Evolutionary conservation across 2,329 filamentous ascomycete species (phyloP), one percentile per base, ranked within the genome.

Genomic region (Ceratocystis diversiconidia): DNA sequence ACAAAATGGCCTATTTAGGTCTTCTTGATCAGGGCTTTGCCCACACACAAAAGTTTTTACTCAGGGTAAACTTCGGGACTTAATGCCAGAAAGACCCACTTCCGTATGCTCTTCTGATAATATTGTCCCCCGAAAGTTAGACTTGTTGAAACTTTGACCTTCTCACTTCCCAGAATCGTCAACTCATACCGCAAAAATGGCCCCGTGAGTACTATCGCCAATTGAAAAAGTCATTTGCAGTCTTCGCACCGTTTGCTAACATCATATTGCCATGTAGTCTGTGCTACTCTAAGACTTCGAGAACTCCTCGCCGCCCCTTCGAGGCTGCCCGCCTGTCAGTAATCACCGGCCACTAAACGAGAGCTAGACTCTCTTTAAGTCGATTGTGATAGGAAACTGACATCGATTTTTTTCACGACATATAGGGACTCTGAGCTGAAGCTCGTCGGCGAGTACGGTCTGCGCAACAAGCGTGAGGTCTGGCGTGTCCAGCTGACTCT

Each of bases 251-350:
- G 5, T 55, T 22, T 69, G 65, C 70, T 71, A 65, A 71, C 67
- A 59, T 57, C 43, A 12, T 22, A 41, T 22, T n/a, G 36, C 41
- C 61, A 59, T 63, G 48, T 68, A 72, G 70, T 73, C 64, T 67
- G 59, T 66, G 87, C 75, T 96, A 96, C 84, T 95, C 89, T 79
- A 99, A 99, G 90, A 99, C 94, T 85, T 95, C 95, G 80, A 96
- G 95, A 88, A 91, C 95, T 84, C 92, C 92, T 76, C 85, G 88
- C 82, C 89, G 92, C 83, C 92, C 94, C 77, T 97, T 96, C 86
- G 94, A 97, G 89, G 92, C 92, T 81, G 94, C 94, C 83, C 94
- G 94, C 89, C 86, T 99, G 94, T 97, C 88, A 89, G 92, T 96
- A 86, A 69, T 81, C 80, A 81, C 85, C 85, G 91, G 88, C 92